These are phyloP conservation scores for Globisporangium lucens DNA, from an alignment of 352 stramenopile species.

Conservation along the genomic window DNA sequence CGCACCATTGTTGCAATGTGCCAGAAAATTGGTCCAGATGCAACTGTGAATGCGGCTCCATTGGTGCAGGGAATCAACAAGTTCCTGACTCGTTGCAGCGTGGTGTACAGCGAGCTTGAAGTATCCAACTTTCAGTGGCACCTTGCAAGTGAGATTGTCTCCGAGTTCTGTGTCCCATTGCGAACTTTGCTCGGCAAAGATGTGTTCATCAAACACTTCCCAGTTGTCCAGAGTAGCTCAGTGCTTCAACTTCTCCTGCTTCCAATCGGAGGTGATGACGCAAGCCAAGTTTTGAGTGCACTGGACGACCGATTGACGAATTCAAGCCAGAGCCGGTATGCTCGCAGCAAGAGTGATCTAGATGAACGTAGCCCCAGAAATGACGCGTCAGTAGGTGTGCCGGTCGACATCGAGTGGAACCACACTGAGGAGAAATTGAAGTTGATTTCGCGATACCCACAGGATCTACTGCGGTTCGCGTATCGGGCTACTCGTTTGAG, in stretches of 20 bases:
- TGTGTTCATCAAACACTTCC: conserved; percentile 49
- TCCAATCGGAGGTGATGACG: conserved; percentile 31
- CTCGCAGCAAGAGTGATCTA: background rate
- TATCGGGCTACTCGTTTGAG: conserved; percentile 56
- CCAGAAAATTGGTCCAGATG: conserved; percentile 54
- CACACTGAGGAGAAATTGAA: conserved; percentile 1
- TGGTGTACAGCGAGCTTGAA: conserved; percentile 71
- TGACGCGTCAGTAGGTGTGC: background rate
- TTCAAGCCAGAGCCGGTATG: background rate
- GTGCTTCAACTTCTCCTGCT: conserved; percentile 67
- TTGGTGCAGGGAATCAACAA: conserved; percentile 51
- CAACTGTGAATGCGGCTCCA: conserved; percentile 29
- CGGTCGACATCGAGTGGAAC: conserved; percentile 4
- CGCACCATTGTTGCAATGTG: conserved; percentile 60
- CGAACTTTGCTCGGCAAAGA: conserved; percentile 49
- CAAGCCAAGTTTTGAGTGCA: conserved; percentile 5
- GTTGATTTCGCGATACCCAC: conserved; percentile 16
- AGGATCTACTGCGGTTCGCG: conserved; percentile 47
- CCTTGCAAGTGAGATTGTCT: conserved; percentile 68
- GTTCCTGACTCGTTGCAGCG: conserved; percentile 64
- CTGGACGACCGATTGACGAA: conserved; percentile 7
- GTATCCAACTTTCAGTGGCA: conserved; percentile 80
- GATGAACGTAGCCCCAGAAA: background rate
- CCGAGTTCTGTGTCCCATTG: conserved; percentile 61
- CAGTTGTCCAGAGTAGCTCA: conserved; percentile 51